phyloP scores from a whole-genome alignment of 306 rosid species.

The Lathyrus oleraceus region DNA sequence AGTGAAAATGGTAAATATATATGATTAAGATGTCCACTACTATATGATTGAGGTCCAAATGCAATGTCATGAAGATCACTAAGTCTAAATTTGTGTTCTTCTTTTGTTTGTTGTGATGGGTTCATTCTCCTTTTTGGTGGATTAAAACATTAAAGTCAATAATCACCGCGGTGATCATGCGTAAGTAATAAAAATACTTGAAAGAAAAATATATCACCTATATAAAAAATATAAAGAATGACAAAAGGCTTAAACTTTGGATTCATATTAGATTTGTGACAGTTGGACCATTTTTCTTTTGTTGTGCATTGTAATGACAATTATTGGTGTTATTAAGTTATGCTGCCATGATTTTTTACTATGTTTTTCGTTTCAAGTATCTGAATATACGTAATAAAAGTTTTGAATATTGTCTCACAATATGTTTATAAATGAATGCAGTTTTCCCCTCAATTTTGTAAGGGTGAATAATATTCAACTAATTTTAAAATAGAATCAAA shows the following conservation, averaged over 20 bases:
- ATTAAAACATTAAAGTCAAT: conserved; percentile 36
- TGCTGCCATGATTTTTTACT: background rate
- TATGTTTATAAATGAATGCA: too few relatives aligned
- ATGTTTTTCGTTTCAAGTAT: too few relatives aligned
- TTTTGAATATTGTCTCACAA: too few relatives aligned
- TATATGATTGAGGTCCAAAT: conserved; percentile 27
- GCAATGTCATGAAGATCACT: conserved; percentile 20
- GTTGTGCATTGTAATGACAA: background rate
- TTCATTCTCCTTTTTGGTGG: conserved; percentile 26
- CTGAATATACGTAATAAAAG: too few relatives aligned
- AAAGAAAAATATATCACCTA: background rate
- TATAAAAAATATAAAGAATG: background rate
- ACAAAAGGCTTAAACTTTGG: background rate
- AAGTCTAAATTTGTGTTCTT: conserved; percentile 21
- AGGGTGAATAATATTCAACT: too few relatives aligned
- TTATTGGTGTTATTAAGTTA: conserved; percentile 20
- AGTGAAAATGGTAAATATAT: conserved; percentile 29
- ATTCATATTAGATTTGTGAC: background rate
- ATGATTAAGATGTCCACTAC: conserved; percentile 31
- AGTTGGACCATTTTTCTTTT: background rate
- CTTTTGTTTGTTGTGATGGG: conserved; percentile 30
- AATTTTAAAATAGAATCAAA: too few relatives aligned
- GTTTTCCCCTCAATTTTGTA: too few relatives aligned
- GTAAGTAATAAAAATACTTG: background rate
- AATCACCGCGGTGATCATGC: conserved; percentile 38